Evolutionary conservation across 2,329 filamentous ascomycete genomes (phyloP).

Genomic region (Colletotrichum sp.): DNA sequence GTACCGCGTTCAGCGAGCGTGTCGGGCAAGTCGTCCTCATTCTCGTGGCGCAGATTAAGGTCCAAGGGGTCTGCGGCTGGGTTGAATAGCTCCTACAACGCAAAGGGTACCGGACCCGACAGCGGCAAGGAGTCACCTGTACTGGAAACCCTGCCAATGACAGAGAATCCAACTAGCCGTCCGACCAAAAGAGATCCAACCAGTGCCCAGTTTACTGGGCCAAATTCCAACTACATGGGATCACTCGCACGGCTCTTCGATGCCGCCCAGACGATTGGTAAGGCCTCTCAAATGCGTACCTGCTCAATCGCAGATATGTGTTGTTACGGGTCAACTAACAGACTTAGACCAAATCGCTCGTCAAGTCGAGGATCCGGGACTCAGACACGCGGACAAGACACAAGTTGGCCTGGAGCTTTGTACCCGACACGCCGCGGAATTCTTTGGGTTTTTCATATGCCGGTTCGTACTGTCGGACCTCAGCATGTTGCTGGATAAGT

Average conservation of each 20-base stretch:
- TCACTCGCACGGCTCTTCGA: slow-evolving; percentile 91
- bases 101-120: slow-evolving; percentile 34
- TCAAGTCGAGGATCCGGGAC: slow-evolving; percentile 92
- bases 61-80: slow-evolving; percentile 83
- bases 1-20: slow-evolving; percentile 64
- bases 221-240: slow-evolving; percentile 89
- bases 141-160: slow-evolving; percentile 81
- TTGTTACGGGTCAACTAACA: not conserved
- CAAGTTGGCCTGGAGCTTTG: slow-evolving; percentile 95
- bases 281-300: slow-evolving; percentile 36
- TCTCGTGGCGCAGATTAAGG: slow-evolving; percentile 88
- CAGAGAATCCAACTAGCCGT: slow-evolving; percentile 65
- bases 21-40: slow-evolving; percentile 74
- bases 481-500: slow-evolving; percentile 88
- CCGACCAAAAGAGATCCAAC: slow-evolving; percentile 75
- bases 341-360: slow-evolving; percentile 86
- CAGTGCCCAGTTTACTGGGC: slow-evolving; percentile 76
- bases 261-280: slow-evolving; percentile 90
- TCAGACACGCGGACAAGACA: slow-evolving; percentile 90
- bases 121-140: slow-evolving; percentile 63
- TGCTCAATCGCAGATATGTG: not conserved
- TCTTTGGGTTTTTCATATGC: slow-evolving; percentile 96
- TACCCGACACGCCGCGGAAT: slow-evolving; percentile 92
- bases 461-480: slow-evolving; percentile 92
- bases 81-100: slow-evolving; percentile 53